phyloP scores from a whole-genome alignment of 148 eudicot species.

The Polygonum maritimum region DNA sequence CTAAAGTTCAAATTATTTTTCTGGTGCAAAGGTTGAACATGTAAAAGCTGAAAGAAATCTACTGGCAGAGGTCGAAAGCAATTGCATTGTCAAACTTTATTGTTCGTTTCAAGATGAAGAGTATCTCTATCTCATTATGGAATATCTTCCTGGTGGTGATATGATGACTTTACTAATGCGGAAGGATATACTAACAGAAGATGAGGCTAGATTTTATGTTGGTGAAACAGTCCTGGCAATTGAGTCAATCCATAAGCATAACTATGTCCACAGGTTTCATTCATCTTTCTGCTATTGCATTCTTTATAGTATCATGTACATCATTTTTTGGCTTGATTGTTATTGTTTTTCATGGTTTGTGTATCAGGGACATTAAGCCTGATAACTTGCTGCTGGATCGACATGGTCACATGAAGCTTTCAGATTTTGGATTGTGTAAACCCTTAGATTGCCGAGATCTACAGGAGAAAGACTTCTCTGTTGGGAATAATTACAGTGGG shows the following conservation, averaged over 20 bases:
- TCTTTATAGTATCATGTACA: background rate
- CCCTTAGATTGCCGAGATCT: conserved; percentile 86
- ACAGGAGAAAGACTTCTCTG: conserved; percentile 85
- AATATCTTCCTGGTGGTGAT: conserved; percentile 98
- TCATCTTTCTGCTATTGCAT: background rate
- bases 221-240: conserved; percentile 95
- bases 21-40: conserved; percentile 72
- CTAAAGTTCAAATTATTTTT: background rate
- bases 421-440: conserved; percentile 97
- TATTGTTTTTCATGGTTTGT: conserved; percentile 10
- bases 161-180: conserved; percentile 99
- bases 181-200: conserved; percentile 87
- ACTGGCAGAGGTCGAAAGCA: conserved; percentile 98
- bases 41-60: conserved; percentile 97
- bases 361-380: conserved; percentile 93
- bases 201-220: conserved; percentile 92
- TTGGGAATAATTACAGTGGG: conserved; percentile 58
- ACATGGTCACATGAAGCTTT: conserved; percentile 92
- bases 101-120: conserved; percentile 99
- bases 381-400: conserved; percentile 92
- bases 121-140: conserved; percentile 93
- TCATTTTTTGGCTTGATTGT: background rate
- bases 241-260: conserved; percentile 94
- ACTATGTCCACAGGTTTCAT: conserved; percentile 88
- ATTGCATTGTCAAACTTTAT: conserved; percentile 97